A percentile compares a stretch with the other conserved stretches of the same genome.
phyloP scores from a whole-genome alignment of 1,139 yeast species.

The Martiniozyma asiatica region DNA sequence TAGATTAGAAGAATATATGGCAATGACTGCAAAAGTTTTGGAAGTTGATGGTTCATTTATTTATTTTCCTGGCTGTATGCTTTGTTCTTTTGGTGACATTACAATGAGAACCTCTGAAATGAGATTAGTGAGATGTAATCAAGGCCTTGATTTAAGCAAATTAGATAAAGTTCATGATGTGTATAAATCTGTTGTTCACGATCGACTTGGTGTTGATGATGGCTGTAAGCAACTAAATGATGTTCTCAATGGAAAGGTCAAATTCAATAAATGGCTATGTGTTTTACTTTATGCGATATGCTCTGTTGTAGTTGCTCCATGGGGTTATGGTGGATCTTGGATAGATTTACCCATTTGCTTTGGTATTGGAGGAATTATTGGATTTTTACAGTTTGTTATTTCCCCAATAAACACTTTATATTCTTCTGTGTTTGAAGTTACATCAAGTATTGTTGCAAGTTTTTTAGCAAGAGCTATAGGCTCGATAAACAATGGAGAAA shows the following conservation, averaged over 20 bases:
- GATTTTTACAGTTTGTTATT: slow-evolving; percentile 65
- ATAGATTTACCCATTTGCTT: slow-evolving; percentile 73
- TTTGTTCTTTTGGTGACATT: slow-evolving; percentile 83
- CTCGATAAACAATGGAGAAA: slow-evolving; percentile 48
- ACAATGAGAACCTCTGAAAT: slow-evolving; percentile 91
- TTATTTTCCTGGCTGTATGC: slow-evolving; percentile 90
- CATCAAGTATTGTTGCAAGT: slow-evolving; percentile 78
- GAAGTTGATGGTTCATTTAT: slow-evolving; percentile 88
- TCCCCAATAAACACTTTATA: slow-evolving; percentile 80
- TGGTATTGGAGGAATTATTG: slow-evolving; percentile 72
- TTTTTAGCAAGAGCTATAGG: slow-evolving; percentile 86
- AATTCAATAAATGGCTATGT: slow-evolving; percentile 67
- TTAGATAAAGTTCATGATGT: slow-evolving; percentile 71
- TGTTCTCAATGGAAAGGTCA: slow-evolving; percentile 46
- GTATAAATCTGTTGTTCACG: slow-evolving; percentile 83
- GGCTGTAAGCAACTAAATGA: slow-evolving; percentile 64
- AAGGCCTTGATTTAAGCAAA: slow-evolving; percentile 75
- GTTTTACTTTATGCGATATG: slow-evolving; percentile 73
- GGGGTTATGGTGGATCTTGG: slow-evolving; percentile 91
- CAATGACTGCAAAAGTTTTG: slow-evolving; percentile 77
- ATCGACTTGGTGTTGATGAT: slow-evolving; percentile 74
- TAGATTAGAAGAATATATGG: slow-evolving; percentile 81
- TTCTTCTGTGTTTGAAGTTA: slow-evolving; percentile 83
- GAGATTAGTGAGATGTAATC: slow-evolving; percentile 73
- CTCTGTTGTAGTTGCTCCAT: slow-evolving; percentile 72